Conservation (phyloP, 1,284 basidiomycete species). For the Ceratobasidium sp. region DNA sequence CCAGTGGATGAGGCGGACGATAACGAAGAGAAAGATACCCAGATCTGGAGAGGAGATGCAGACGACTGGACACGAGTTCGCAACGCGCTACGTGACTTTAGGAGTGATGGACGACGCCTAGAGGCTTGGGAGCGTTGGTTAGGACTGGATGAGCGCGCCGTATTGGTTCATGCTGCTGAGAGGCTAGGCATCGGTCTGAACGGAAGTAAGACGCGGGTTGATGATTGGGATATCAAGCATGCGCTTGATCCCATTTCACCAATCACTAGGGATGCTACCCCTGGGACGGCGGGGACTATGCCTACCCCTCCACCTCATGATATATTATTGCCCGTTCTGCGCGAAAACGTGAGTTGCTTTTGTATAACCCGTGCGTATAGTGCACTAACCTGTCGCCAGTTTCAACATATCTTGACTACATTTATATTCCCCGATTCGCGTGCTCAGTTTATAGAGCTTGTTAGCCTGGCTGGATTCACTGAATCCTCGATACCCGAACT, state of each 20-base stretch:
- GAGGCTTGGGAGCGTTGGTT: conserved; percentile 79
- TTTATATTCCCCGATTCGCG: conserved; percentile 79
- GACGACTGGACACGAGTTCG: conserved; percentile 71
- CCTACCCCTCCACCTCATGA: conserved; percentile 1
- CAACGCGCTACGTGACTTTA: conserved; percentile 62
- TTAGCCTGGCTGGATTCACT: conserved; percentile 49
- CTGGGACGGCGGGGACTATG: background rate
- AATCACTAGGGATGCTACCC: background rate
- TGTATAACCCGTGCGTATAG: background rate
- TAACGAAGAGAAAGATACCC: background rate
- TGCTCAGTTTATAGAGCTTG: conserved; percentile 65
- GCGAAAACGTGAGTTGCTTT: conserved; percentile 64
- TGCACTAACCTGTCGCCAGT: conserved; percentile 55
- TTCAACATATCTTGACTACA: conserved; percentile 62
- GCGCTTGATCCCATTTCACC: conserved; percentile 21
- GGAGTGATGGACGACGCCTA: conserved; percentile 72
- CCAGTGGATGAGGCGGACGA: background rate
- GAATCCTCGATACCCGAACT: conserved; percentile 15
- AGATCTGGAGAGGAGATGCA: conserved; percentile 61
- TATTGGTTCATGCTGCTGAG: conserved; percentile 19
- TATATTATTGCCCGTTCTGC: conserved; percentile 62
- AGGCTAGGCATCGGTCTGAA: conserved; percentile 8
- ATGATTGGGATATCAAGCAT: conserved; percentile 12
- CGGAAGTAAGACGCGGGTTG: conserved; percentile 9
- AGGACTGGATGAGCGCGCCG: conserved; percentile 45